Percentiles rank a stretch among this genome's conserved stretches.
phyloP scores from a whole-genome alignment of 495 filamentous ascomycete species.

The Sporormia fimetaria region DNA sequence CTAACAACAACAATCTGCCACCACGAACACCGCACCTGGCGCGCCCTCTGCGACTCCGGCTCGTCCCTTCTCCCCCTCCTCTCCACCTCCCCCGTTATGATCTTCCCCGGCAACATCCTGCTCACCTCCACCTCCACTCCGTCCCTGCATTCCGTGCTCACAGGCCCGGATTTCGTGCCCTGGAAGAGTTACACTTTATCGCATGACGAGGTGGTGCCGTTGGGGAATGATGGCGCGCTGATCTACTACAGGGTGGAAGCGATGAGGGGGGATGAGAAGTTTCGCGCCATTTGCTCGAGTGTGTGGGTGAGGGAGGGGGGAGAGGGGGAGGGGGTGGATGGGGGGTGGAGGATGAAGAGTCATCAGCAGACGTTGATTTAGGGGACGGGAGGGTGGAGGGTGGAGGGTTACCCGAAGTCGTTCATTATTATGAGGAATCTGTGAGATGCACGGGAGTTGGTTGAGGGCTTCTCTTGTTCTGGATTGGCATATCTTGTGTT shows the following conservation, averaged over 20 bases:
- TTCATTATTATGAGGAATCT: no score
- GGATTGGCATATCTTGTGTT: no score
- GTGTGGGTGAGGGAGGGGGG: not conserved
- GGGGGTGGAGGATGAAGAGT: not conserved
- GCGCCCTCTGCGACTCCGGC: slow-evolving; percentile 1
- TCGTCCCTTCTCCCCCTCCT: slow-evolving; percentile 1
- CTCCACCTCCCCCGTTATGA: slow-evolving; percentile 1
- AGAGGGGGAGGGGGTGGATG: not conserved
- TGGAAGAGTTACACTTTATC: slow-evolving; percentile 1
- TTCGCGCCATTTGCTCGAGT: slow-evolving; percentile 1
- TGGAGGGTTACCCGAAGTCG: no score
- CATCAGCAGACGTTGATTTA: slow-evolving; percentile 4
- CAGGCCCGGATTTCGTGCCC: not conserved
- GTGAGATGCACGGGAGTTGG: no score
- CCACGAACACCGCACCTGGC: not conserved
- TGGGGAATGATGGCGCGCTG: not conserved
- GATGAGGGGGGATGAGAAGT: not conserved
- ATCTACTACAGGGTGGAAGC: slow-evolving; percentile 1
- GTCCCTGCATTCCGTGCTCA: not conserved
- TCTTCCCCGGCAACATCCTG: not conserved
- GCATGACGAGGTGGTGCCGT: slow-evolving; percentile 1
- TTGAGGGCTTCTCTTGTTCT: no score
- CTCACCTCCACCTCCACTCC: not conserved
- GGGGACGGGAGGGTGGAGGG: not conserved
- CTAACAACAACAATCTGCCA: not conserved